These are phyloP conservation scores for Xerocomellus chrysenteron DNA, from an alignment of 768 basidiomycete species.

Conservation along the genomic window DNA sequence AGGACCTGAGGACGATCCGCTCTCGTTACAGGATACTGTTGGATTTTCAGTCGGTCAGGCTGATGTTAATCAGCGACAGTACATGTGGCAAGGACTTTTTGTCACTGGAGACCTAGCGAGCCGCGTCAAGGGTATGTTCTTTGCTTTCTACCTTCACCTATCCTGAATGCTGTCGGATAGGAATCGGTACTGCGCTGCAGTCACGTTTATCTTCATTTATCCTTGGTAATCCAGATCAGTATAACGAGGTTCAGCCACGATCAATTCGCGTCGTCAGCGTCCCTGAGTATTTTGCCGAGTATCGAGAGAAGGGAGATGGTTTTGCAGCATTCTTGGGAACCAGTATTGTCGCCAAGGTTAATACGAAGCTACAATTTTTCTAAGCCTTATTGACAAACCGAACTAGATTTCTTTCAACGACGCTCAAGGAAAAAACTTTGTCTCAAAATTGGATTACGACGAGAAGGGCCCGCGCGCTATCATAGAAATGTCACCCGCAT, in stretches of 20 bases:
- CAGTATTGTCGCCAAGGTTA: conserved; percentile 83
- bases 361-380: conserved; percentile 3
- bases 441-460: conserved; percentile 78
- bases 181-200: conserved; percentile 66
- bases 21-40: conserved; percentile 66
- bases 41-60: conserved; percentile 59
- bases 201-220: conserved; percentile 66
- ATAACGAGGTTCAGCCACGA: conserved; percentile 72
- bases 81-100: conserved; percentile 76
- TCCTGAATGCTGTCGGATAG: conserved; percentile 33
- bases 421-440: conserved; percentile 60
- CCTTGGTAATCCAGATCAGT: conserved; percentile 57
- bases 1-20: conserved; percentile 13
- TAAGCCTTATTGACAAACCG: not conserved
- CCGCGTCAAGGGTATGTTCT: conserved; percentile 62
- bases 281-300: conserved; percentile 91
- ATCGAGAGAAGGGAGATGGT: conserved; percentile 80
- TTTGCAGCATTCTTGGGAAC: conserved; percentile 79
- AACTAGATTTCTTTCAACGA: conserved; percentile 75
- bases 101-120: conserved; percentile 77
- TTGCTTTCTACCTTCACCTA: not conserved
- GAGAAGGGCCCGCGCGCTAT: conserved; percentile 70
- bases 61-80: conserved; percentile 65
- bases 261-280: conserved; percentile 60
- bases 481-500: conserved; percentile 73